Conservation (phyloP, 306 rosid species). For the Pueraria montana region DNA sequence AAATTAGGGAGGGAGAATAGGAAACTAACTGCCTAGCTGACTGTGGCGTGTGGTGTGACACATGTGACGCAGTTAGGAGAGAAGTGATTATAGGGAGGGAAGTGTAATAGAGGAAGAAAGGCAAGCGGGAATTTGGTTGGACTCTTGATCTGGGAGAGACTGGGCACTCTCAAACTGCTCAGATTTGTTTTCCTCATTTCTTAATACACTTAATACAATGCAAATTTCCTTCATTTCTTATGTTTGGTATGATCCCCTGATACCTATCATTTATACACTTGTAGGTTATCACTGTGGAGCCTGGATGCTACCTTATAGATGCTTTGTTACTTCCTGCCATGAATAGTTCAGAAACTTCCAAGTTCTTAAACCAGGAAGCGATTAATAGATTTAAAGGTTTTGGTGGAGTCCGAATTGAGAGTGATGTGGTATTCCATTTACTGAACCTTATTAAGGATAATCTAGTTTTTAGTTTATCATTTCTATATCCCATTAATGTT, state of each 20-base stretch:
- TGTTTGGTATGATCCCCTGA: neutral
- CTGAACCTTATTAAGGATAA: conserved; percentile 28
- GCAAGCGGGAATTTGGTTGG: no score
- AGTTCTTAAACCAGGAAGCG: conserved; percentile 76
- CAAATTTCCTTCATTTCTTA: neutral
- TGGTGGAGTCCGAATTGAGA: conserved; percentile 93
- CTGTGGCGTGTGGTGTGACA: neutral
- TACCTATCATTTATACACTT: conserved; percentile 40
- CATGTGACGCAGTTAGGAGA: neutral
- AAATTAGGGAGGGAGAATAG: neutral
- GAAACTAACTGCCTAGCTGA: neutral
- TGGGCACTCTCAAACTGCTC: neutral
- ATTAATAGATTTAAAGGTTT: conserved; percentile 66
- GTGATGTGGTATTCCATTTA: conserved; percentile 75
- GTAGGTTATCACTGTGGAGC: conserved; percentile 95
- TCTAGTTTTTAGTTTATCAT: conserved; percentile 12
- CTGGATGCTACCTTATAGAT: conserved; percentile 95
- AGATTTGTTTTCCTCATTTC: conserved; percentile 8
- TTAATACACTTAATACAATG: neutral
- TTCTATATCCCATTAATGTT: neutral
- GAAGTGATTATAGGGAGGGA: neutral
- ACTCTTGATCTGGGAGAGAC: neutral
- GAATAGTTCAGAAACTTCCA: conserved; percentile 63
- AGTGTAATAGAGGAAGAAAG: neutral
- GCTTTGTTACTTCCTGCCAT: conserved; percentile 81